Conservation (phyloP, 2,329 filamentous ascomycete genomes). For the Nigrospora sphaerica region DNA sequence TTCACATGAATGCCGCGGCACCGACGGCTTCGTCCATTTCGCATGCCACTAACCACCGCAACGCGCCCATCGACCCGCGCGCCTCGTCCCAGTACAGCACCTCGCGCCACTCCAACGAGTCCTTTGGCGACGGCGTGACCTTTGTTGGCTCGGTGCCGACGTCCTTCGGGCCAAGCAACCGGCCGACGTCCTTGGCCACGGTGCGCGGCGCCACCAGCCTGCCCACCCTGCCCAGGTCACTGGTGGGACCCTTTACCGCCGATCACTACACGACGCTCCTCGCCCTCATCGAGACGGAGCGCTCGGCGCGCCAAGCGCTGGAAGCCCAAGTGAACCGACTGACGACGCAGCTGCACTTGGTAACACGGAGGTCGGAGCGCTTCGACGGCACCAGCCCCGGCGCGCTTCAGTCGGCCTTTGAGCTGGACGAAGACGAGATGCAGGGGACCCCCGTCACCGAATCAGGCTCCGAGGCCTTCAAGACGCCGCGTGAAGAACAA, state of each 20-base stretch:
- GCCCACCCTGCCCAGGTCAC: slow-evolving; percentile 29
- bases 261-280: slow-evolving; percentile 45
- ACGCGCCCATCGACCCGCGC: slow-evolving; percentile 7
- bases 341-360: slow-evolving; percentile 38
- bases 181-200: slow-evolving; percentile 38
- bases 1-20: slow-evolving; percentile 16
- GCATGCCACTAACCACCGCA: slow-evolving; percentile 9
- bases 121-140: slow-evolving; percentile 38
- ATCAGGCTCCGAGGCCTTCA: slow-evolving; percentile 38
- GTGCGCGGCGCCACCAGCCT: slow-evolving; percentile 40
- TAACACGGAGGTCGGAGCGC: slow-evolving; percentile 32
- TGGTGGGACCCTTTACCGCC: slow-evolving; percentile 23
- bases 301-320: slow-evolving; percentile 45
- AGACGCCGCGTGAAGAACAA: slow-evolving; percentile 43
- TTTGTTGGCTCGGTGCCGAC: slow-evolving; percentile 33
- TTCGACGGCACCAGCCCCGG: slow-evolving; percentile 25
- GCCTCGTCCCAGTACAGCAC: slow-evolving; percentile 21
- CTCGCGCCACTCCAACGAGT: slow-evolving; percentile 34
- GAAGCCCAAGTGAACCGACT: slow-evolving; percentile 50
- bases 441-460: slow-evolving; percentile 15
- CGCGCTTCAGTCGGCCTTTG: slow-evolving; percentile 29
- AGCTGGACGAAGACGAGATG: slow-evolving; percentile 31
- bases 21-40: slow-evolving; percentile 13
- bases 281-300: slow-evolving; percentile 49
- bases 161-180: slow-evolving; percentile 15